Conservation (phyloP, 257 asterid genomes). For the Solanum commersonii region DNA sequence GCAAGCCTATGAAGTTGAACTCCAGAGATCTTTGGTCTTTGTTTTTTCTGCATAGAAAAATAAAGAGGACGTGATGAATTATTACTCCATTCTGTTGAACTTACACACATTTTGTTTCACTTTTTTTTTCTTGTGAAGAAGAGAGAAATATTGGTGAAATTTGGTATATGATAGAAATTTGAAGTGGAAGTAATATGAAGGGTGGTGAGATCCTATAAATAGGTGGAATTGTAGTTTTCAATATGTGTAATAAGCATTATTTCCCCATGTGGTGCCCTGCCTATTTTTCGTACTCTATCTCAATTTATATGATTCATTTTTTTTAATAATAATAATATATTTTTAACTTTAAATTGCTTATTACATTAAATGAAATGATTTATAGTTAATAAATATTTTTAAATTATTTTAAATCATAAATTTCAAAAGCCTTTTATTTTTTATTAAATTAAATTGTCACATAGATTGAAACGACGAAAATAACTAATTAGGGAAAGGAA, state of each 20-base stretch:
- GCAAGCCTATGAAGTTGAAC: constrained; percentile 16
- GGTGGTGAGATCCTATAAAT: constrained; percentile 11
- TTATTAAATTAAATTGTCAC: too few species aligned
- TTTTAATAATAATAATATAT: too few species aligned
- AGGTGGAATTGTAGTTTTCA: constrained; percentile 22
- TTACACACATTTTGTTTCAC: constrained; percentile 7
- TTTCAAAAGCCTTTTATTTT: too few species aligned
- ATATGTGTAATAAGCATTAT: constrained; percentile 9
- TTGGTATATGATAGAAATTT: not conserved
- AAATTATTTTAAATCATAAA: too few species aligned
- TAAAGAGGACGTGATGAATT: constrained; percentile 4
- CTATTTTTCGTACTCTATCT: too few species aligned
- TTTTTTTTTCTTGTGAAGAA: not conserved
- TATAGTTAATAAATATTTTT: too few species aligned
- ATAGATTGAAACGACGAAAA: accelerated
- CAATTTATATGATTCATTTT: too few species aligned
- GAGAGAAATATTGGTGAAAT: not conserved
- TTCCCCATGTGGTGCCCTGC: constrained; percentile 19
- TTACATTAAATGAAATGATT: too few species aligned
- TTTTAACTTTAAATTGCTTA: too few species aligned
- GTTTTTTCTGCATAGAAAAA: constrained; percentile 12
- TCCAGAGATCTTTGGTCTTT: constrained; percentile 9
- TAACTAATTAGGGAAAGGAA: not conserved
- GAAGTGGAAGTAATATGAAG: not conserved
- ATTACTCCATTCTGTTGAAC: not conserved